These are phyloP conservation scores for Platanthera zijinensis DNA, from an alignment of 106 monocot species.

Conservation along the genomic window DNA sequence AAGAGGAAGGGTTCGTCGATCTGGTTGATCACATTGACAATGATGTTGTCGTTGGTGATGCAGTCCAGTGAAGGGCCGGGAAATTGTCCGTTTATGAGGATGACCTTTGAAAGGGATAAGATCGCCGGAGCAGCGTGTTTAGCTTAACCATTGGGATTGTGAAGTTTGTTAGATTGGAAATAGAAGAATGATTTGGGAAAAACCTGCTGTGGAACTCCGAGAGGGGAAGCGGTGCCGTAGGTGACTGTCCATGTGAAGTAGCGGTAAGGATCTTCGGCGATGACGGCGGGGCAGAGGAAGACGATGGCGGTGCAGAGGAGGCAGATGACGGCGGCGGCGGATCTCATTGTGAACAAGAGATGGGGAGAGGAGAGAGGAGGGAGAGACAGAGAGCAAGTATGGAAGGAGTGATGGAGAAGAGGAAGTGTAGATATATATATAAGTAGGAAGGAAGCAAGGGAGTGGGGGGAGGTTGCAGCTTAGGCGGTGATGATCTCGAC, in stretches of 20 bases:
- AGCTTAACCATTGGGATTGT: no score
- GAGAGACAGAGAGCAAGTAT: neutral
- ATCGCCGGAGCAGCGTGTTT: neutral
- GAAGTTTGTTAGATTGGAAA: neutral
- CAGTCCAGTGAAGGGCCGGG: constrained; percentile 72
- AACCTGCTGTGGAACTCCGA: constrained; percentile 31
- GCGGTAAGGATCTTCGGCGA: constrained; percentile 26
- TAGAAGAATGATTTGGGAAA: neutral
- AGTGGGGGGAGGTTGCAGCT: constrained; percentile 4
- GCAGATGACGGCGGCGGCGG: neutral
- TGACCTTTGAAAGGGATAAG: constrained; percentile 32
- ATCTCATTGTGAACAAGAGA: neutral
- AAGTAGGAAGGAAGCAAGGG: neutral
- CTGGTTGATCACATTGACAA: constrained; percentile 71
- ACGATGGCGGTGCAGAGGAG: neutral
- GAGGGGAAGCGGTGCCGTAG: constrained; percentile 29
- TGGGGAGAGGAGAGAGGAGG: constrained; percentile 1
- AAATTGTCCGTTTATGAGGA: constrained; percentile 85
- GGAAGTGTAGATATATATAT: neutral
- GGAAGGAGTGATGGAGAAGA: neutral
- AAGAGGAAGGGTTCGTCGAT: constrained; percentile 96
- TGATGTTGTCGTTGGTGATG: constrained; percentile 86
- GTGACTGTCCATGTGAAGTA: constrained; percentile 38
- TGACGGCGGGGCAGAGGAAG: neutral
- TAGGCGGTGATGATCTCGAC: neutral